Evolutionary conservation across 192 early-diverging fungal species (phyloP), one percentile per base, ranked within the genome.

Genomic region (Tieghemiomyces parasiticus): DNA sequence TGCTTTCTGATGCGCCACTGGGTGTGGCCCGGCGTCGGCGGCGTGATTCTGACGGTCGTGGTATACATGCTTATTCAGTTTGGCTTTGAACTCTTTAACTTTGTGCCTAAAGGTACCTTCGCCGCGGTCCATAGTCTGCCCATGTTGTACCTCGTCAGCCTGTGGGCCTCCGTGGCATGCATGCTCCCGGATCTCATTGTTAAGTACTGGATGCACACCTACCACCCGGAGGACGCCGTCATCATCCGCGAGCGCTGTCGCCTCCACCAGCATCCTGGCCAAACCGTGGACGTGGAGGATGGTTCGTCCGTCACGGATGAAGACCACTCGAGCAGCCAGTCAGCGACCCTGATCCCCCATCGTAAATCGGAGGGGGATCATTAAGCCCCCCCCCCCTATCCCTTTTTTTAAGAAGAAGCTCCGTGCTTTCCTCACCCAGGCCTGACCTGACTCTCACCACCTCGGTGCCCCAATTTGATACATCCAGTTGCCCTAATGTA

Each of bases 161-260:
- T 58, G 33, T 26, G 34, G 32, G 55, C 55, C 28, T 30, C 35
- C 28, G 55, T 32, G 2, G 35, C 35, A 2, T 35, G 55, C 26
- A 0, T 58, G 22, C 26, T 58, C 8, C 55, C 55, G 8, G 55
- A 58, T 35, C 22, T 58, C n/a, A 34, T 35, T 0, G 33, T 35
- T 31, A 58, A 58, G n/a, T 58, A 58, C 26, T 58, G 55, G 55
- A 14, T n/a, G 9, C 55, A 58, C n/a, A 34, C 24, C 33, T 58
- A 58, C 55, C 55, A 58, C 3, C 55, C 55, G 10, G 55, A 58
- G 24, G 55, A 58, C 32, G 55, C 55, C 3, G 35, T 58, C n/a
- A 38, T 58, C n/a, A 26, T 58, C 32, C 55, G 55, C 10, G 55
- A 58, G 35, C 32, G 55, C 19, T 30, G 19, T n/a, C 55, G 26